These are phyloP conservation scores for Peronospora farinosa DNA, from an alignment of 352 stramenopile genomes.

Conservation along the genomic window DNA sequence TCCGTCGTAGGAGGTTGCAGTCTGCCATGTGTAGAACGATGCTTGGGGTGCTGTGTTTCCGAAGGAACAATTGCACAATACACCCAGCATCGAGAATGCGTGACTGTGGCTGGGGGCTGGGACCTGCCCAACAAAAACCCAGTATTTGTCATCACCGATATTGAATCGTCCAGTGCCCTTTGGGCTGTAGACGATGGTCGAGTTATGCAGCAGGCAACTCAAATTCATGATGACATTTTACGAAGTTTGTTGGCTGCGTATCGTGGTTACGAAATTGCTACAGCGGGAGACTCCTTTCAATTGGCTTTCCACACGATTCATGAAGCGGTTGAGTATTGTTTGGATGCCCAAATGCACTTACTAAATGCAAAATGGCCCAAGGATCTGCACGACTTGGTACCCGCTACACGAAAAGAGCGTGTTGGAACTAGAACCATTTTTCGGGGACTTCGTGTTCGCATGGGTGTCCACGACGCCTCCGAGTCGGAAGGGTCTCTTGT, in stretches of 20 bases:
- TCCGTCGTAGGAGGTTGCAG: slow-evolving; percentile 38
- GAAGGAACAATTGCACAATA: slow-evolving; percentile 28
- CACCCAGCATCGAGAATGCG: slow-evolving; percentile 20
- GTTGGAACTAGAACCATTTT: slow-evolving; percentile 29
- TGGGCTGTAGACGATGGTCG: slow-evolving; percentile 35
- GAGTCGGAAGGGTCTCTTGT: slow-evolving; percentile 28
- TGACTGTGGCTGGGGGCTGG: neutral
- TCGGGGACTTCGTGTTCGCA: slow-evolving; percentile 37
- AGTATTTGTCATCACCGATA: slow-evolving; percentile 61
- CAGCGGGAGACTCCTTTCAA: slow-evolving; percentile 46
- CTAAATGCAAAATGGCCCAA: slow-evolving; percentile 49
- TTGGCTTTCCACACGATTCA: slow-evolving; percentile 51
- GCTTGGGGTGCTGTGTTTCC: slow-evolving; percentile 27
- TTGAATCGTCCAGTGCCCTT: slow-evolving; percentile 48
- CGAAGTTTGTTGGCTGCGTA: slow-evolving; percentile 33
- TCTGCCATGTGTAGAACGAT: slow-evolving; percentile 35
- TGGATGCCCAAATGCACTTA: slow-evolving; percentile 40
- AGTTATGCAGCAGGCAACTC: slow-evolving; percentile 42
- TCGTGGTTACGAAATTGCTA: slow-evolving; percentile 55
- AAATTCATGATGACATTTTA: slow-evolving; percentile 54
- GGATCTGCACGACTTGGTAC: slow-evolving; percentile 33
- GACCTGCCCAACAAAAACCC: slow-evolving; percentile 28
- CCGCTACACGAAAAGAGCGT: slow-evolving; percentile 32
- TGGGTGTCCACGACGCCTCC: slow-evolving; percentile 41
- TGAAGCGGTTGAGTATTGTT: slow-evolving; percentile 49